Evolutionary conservation across 2,329 filamentous ascomycete species (phyloP).

Genomic region (Dothideomycetidae sp.): DNA sequence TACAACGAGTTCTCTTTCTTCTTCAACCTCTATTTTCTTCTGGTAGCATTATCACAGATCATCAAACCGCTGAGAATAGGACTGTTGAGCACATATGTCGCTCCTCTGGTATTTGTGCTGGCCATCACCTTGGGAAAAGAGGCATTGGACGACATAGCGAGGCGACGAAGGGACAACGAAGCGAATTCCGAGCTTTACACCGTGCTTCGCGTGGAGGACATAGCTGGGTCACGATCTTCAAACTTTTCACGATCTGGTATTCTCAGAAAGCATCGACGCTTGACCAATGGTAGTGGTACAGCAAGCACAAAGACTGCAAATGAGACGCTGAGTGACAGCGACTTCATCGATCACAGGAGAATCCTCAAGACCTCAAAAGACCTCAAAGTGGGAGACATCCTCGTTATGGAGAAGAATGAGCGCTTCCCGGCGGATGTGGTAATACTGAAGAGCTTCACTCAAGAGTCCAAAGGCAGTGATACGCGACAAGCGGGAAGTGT

Average conservation of each 20-base stretch:
- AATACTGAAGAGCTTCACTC: conserved; percentile 66
- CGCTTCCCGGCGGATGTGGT: conserved; percentile 89
- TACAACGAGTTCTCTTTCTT: conserved; percentile 99
- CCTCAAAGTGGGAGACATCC: conserved; percentile 85
- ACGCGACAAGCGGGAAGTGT: conserved; percentile 21
- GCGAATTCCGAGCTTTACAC: conserved; percentile 86
- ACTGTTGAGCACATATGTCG: conserved; percentile 88
- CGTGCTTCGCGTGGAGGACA: conserved; percentile 55
- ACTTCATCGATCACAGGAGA: conserved; percentile 38
- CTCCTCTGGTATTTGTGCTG: conserved; percentile 81
- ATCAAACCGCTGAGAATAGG: conserved; percentile 83
- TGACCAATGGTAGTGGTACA: conserved; percentile 13
- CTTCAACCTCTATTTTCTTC: conserved; percentile 97
- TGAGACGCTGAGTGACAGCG: conserved; percentile 25
- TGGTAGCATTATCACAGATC: conserved; percentile 86
- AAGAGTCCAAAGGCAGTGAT: conserved; percentile 34
- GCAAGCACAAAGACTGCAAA: conserved; percentile 44
- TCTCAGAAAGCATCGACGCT: conserved; percentile 8
- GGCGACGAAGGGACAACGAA: conserved; percentile 76
- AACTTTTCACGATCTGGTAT: conserved; percentile 13
- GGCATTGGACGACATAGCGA: conserved; percentile 80
- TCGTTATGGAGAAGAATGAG: conserved; percentile 84
- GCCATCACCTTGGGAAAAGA: conserved; percentile 90
- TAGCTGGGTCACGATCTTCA: conserved; percentile 10
- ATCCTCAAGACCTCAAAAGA: conserved; percentile 70